Evolutionary conservation across 2,329 filamentous ascomycete genomes (phyloP), one percentile per base, ranked within the genome.

Genomic region (Lecanoromycetidae sp.): DNA sequence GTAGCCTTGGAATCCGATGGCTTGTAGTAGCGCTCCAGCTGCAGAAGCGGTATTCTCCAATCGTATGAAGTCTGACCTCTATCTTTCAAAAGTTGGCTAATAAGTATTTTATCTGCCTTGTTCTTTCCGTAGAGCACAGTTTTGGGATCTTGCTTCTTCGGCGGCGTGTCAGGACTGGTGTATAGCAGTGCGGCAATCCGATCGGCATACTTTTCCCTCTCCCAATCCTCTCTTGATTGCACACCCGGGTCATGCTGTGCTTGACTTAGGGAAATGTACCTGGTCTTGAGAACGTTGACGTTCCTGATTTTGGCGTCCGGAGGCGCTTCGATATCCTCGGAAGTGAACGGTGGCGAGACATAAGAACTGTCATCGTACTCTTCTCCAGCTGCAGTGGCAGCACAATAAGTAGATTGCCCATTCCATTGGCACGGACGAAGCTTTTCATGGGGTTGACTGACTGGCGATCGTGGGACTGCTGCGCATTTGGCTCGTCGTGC

Each of bases 31-130:
- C 45, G 15, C 20, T 46, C 22, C 2, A 52, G 32, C 4, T 36
- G 17, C 9, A 32, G 13, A 17, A 52, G 30, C 5, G 51, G 48
- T 29, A 48, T 37, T 13, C 48, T 46, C 51, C 51, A 52, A 25
- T 52, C 44, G 36, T 50, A 29, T 15, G 51, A 50, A 5, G n/a
- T 10, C 15, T 2, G 19, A 13, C 46, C 45, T 30, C 38, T 52
- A 26, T 52, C 47, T 27, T 50, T 52, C 38, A 52, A 32, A n/a
- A 32, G 27, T 12, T 33, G 34, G 12, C 50, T 52, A n/a, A 49
- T 27, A 32, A 47, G 34, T 12, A 20, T 42, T 34, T 52, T 52
- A 8, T 50, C 37, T 13, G 8, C 17, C 17, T 50, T 38, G 20
- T 50, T 40, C 27, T 35, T 37, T 13, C 30, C 34, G 3, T 4